Evolutionary conservation across 805 yeast genomes (phyloP).

Genomic region (Candida anglica): DNA sequence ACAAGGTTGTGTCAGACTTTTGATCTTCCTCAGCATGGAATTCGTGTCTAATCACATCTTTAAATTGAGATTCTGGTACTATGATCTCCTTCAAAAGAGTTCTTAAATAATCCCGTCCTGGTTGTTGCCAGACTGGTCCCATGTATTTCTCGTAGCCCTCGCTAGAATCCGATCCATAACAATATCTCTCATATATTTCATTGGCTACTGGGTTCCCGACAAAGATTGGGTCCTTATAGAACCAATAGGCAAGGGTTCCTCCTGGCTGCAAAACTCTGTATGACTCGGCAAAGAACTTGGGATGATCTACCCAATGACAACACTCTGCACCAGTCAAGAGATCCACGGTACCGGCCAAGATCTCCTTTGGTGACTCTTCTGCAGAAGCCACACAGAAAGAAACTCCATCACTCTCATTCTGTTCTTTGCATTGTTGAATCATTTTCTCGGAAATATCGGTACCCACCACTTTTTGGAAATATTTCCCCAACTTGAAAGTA

Average conservation of each 20-base stretch:
- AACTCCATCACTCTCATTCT: constrained; percentile 12
- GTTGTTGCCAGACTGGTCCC: constrained; percentile 47
- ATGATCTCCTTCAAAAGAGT: constrained; percentile 36
- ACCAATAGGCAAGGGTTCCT: constrained; percentile 77
- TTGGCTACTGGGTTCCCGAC: constrained; percentile 52
- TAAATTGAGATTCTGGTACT: constrained; percentile 20
- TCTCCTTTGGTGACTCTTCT: constrained; percentile 19
- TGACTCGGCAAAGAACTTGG: constrained; percentile 47
- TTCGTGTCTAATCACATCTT: constrained; percentile 20
- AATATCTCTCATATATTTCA: constrained; percentile 46
- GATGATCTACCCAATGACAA: constrained; percentile 78
- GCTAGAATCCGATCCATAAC: constrained; percentile 30
- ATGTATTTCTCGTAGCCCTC: constrained; percentile 37
- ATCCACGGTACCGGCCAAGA: constrained; percentile 42
- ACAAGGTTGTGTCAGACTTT: constrained; percentile 19
- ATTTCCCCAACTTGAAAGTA: constrained; percentile 45
- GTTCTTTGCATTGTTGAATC: constrained; percentile 18
- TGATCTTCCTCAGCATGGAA: constrained; percentile 17
- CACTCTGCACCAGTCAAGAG: constrained; percentile 79
- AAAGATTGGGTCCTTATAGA: constrained; percentile 71
- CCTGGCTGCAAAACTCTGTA: constrained; percentile 47
- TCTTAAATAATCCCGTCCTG: constrained; percentile 41
- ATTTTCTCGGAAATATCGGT: constrained; percentile 41
- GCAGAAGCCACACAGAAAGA: constrained; percentile 21
- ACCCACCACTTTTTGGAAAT: constrained; percentile 54